Evolutionary conservation across 78 protist species (phyloP), one percentile per base, ranked within the genome.

Genomic region (Neovahlkampfia damariscottae): DNA sequence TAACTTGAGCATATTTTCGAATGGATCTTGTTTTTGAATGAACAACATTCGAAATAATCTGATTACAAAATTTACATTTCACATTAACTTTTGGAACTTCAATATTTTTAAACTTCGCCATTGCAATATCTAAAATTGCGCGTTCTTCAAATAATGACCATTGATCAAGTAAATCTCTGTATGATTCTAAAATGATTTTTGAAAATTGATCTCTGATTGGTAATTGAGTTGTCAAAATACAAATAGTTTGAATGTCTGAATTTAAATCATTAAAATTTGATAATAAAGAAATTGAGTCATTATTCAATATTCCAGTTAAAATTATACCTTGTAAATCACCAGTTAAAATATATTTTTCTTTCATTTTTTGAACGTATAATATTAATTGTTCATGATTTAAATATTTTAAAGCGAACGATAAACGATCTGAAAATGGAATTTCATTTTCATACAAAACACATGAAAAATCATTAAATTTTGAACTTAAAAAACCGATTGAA

Each of bases 131-230:
- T 2, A 87, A 41, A 8, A 8, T n/a, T 2, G 93, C 91, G 2
- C 96, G 77, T 39, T 32, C 87, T 59, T 85, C 86, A 85, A 84
- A 91, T 34, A 89, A 39, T 32, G 50, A 81, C 95, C 95, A 91
- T 36, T 40, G 72, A 58, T 91, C 89, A 29, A 91, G 79, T 2
- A 91, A 71, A 6, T 84, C 88, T n/a, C 92, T 72, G 79, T 91
- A 91, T 5, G 38, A 62, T 29, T 8, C 69, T 19, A 79, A 38
- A 82, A 79, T 77, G 0, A 6, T 1, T 10, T 2, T 67, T 32
- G 70, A 0, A 4, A 19, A n/a, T 6, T 1, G 4, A 36, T 74
- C 74, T 9, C 82, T 84, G 41, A 79, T 40, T 1, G 77, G 79
- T 1, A 86, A 70, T 0, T 58, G 59, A 0, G 84, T 92, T n/a